Evolutionary conservation across 768 basidiomycete species (phyloP).

Genomic region (Aureoboletus auriporus): DNA sequence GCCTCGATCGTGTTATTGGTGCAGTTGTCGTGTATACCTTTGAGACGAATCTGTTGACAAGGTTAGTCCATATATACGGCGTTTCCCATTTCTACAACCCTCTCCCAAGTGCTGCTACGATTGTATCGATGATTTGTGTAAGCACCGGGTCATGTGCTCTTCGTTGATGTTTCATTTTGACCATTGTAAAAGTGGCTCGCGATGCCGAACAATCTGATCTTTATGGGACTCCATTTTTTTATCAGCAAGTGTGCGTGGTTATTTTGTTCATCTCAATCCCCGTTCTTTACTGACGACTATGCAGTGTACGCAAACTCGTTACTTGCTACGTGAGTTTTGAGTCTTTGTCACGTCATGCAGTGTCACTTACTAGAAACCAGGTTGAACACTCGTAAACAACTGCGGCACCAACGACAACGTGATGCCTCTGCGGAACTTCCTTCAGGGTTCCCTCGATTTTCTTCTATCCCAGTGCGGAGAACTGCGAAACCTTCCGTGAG

Average conservation of each 20-base stretch:
- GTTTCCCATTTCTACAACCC: not conserved
- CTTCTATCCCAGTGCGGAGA: constrained; percentile 15
- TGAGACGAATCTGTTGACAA: constrained; percentile 50
- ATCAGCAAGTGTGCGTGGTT: constrained; percentile 44
- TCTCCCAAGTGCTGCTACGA: constrained; percentile 35
- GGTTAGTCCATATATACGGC: constrained; percentile 22
- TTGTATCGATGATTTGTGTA: constrained; percentile 41
- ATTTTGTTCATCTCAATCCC: not conserved
- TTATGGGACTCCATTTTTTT: constrained; percentile 51
- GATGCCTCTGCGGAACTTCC: constrained; percentile 28
- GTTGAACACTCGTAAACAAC: constrained; percentile 35
- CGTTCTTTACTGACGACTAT: not conserved
- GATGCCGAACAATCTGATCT: constrained; percentile 45
- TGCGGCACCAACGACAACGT: constrained; percentile 28
- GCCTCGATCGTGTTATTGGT: constrained; percentile 46
- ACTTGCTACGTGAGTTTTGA: constrained; percentile 36
- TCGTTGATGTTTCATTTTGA: not conserved
- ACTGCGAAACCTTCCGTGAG: constrained; percentile 10
- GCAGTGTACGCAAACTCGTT: constrained; percentile 51
- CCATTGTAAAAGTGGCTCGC: constrained; percentile 36
- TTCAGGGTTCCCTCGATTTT: constrained; percentile 20
- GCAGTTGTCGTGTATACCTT: constrained; percentile 48
- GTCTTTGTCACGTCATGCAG: not conserved
- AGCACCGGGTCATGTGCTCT: constrained; percentile 7
- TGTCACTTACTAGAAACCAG: constrained; percentile 13